phyloP scores from a whole-genome alignment of 805 yeast species.

The Candida easanensis region DNA sequence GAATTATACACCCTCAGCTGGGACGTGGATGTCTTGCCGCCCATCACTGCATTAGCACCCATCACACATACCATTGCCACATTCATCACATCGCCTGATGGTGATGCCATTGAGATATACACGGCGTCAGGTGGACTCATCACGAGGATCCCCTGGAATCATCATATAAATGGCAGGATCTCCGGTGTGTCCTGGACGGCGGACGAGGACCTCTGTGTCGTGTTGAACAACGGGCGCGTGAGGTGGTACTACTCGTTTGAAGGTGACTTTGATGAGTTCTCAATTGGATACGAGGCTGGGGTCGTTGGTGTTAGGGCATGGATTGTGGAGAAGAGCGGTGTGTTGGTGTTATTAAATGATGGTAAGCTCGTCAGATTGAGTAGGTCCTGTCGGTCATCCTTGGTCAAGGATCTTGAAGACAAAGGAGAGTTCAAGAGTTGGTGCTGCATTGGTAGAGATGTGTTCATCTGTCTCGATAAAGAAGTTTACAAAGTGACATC shows the following conservation, averaged over 20 bases:
- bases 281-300: slow-evolving; percentile 9
- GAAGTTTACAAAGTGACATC: slow-evolving; percentile 6
- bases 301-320: slow-evolving; percentile 6
- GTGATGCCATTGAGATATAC: slow-evolving; percentile 12
- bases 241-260: slow-evolving; percentile 16
- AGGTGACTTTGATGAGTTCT: slow-evolving; percentile 14
- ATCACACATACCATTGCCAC: slow-evolving; percentile 15
- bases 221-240: slow-evolving; percentile 14
- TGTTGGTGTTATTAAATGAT: slow-evolving; percentile 6
- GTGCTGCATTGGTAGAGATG: slow-evolving; percentile 8
- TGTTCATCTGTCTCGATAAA: slow-evolving; percentile 6
- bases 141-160: slow-evolving; percentile 14
- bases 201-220: slow-evolving; percentile 13
- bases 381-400: slow-evolving; percentile 4
- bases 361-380: slow-evolving; percentile 8
- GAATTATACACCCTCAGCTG: slow-evolving; percentile 16
- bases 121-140: slow-evolving; percentile 10
- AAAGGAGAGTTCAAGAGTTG: slow-evolving; percentile 12
- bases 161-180: slow-evolving; percentile 10
- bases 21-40: slow-evolving; percentile 8
- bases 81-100: slow-evolving; percentile 1
- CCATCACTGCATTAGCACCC: slow-evolving; percentile 8
- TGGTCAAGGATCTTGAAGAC: slow-evolving; percentile 1
- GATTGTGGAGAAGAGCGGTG: slow-evolving; percentile 4
- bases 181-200: slow-evolving; percentile 10